These are phyloP conservation scores for Cercospora berteroae DNA, from an alignment of 2,329 filamentous ascomycete species.

Conservation along the genomic window DNA sequence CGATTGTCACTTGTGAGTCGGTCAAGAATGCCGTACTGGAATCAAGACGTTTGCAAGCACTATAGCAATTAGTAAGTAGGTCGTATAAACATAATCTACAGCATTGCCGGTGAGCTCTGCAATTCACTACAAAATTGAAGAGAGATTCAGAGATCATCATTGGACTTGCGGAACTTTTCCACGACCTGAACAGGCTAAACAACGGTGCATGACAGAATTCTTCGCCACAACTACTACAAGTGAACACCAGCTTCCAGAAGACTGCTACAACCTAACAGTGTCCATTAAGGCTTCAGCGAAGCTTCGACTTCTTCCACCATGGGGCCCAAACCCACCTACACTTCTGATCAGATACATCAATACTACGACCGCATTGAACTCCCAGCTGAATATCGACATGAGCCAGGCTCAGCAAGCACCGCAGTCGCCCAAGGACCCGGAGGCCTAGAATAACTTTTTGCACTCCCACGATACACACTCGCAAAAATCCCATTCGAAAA, in stretches of 20 bases:
- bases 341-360: slow-evolving; percentile 24
- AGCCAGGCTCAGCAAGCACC: slow-evolving; percentile 20
- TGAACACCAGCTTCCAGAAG: neutral
- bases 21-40: neutral
- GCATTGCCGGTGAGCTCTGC: neutral
- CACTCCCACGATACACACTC: slow-evolving; percentile 36
- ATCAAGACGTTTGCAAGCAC: neutral
- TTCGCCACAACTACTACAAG: neutral
- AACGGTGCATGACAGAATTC: neutral
- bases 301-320: neutral
- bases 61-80: neutral
- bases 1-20: neutral
- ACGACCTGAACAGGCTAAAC: neutral
- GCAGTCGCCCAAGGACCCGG: slow-evolving; percentile 17
- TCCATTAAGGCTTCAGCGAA: neutral
- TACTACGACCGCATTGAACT: slow-evolving; percentile 30
- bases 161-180: neutral
- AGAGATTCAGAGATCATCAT: neutral
- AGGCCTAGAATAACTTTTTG: slow-evolving; percentile 27
- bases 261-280: neutral
- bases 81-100: neutral
- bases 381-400: slow-evolving; percentile 24
- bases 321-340: slow-evolving; percentile 20
- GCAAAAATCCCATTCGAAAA: slow-evolving; percentile 57
- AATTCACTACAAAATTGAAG: neutral